Evolutionary conservation across 1,139 yeast genomes (phyloP).

Genomic region (Barnettozyma hawaiiensis): DNA sequence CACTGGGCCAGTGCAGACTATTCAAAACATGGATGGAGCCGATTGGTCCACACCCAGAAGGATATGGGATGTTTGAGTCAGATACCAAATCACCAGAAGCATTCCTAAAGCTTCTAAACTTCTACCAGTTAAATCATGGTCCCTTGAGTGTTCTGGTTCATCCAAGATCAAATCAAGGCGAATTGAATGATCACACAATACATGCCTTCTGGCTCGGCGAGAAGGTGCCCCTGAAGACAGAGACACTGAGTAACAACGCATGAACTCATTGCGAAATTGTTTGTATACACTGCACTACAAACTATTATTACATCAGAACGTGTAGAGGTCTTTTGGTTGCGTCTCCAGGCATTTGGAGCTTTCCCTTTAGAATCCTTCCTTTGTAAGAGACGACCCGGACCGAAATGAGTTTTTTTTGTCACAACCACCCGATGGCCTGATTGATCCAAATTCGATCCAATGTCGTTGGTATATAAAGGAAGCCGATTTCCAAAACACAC

Average conservation of each 20-base stretch:
- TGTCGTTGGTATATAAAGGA: too few relatives aligned
- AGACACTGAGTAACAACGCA: slow-evolving; percentile 2
- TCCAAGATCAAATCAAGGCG: slow-evolving; percentile 36
- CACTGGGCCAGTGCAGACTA: slow-evolving; percentile 38
- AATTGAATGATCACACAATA: slow-evolving; percentile 43
- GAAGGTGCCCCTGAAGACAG: slow-evolving; percentile 8
- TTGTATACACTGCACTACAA: background rate
- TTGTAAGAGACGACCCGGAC: too few relatives aligned
- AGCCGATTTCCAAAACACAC: too few relatives aligned
- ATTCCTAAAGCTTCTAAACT: slow-evolving; percentile 32
- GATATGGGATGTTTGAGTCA: slow-evolving; percentile 35
- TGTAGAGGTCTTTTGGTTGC: too few relatives aligned
- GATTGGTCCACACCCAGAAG: slow-evolving; percentile 53
- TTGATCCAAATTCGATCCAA: too few relatives aligned
- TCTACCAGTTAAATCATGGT: slow-evolving; percentile 46
- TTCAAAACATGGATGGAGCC: slow-evolving; percentile 45
- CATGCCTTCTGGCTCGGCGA: slow-evolving; percentile 53
- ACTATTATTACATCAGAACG: background rate
- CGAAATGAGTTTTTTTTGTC: too few relatives aligned
- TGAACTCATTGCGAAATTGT: background rate
- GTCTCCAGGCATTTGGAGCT: too few relatives aligned
- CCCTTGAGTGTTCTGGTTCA: slow-evolving; percentile 48
- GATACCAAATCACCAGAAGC: slow-evolving; percentile 32
- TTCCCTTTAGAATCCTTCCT: too few relatives aligned
- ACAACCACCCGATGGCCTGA: too few relatives aligned